Base-by-base conservation (phyloP, 768 basidiomycete species). In the Cytidiella melzeri region DNA sequence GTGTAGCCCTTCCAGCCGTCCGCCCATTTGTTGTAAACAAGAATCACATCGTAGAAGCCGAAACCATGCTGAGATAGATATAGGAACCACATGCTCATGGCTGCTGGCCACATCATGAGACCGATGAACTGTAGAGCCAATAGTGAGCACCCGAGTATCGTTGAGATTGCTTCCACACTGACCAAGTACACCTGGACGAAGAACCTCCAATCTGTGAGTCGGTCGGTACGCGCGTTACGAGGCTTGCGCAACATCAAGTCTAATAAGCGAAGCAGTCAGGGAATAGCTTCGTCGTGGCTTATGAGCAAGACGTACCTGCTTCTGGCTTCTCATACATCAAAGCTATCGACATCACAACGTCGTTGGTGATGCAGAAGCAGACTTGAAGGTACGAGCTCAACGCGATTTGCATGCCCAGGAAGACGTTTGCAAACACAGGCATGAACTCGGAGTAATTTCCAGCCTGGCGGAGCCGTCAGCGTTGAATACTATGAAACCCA, bases 271-370 rank as follows among this genome's bases (percentile, higher is more conserved):
- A 11, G 19, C 19, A 34, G 5, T 23, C 15, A 11, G 13, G 4
- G 30, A 10, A 45, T 43, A 28, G 25, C 9, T 12, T 18, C 11
- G 15, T n/a, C 9, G 9, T 4, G 30, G 30, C 13, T 27, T 45
- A 43, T 19, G 25, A 25, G 5, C 13, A 7, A 5, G 6, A 40
- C 54, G 24, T n/a, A 37, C 79, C 81, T 1, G 72, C 65, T 63
- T 84, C 82, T n/a, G 81, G 80, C 25, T 75, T 72, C 60, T 83
- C 81, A 55, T 75, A 70, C 50, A 76, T 76, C 49, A 83, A 62
- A 23, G 77, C 71, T 6, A 84, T 69, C 4, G 81, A 61, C 57
- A 80, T 63, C 57, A 72, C 57, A 13, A 83, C 74, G 50, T 84
- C 81, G 15, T 80, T 83, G 12, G 65, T 67, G 39, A 77, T 75